These are phyloP conservation scores for Antitrichia curtipendula DNA, from an alignment of 225 moss, liverwort and hornwort genomes.

Conservation along the genomic window DNA sequence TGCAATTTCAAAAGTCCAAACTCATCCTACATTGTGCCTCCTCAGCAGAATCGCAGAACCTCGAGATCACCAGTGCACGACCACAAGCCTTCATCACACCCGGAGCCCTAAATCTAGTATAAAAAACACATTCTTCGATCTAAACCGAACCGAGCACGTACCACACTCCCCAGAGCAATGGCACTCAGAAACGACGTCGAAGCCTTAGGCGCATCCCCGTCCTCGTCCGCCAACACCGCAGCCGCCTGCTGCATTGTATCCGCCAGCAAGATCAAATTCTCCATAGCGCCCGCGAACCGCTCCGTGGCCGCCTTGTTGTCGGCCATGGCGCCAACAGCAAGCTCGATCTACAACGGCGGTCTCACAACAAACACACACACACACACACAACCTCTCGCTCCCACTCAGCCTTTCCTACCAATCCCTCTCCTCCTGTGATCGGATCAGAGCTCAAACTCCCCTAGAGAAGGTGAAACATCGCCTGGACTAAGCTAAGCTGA, in stretches of 20 bases:
- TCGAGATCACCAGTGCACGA: not conserved
- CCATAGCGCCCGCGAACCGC: conserved; percentile 53
- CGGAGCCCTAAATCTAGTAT: conserved; percentile 1
- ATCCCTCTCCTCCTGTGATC: not conserved
- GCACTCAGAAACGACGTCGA: conserved; percentile 58
- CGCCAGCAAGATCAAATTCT: conserved; percentile 80
- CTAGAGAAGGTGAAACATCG: not conserved
- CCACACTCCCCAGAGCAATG: conserved; percentile 69
- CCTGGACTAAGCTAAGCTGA: not conserved
- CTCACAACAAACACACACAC: not conserved
- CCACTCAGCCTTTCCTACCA: not conserved
- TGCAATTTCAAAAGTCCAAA: not conserved
- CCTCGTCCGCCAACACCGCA: conserved; percentile 73
- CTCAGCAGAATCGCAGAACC: not conserved
- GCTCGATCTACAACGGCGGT: not conserved
- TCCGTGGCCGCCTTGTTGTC: conserved; percentile 34
- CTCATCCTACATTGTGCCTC: not conserved
- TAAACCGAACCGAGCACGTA: conserved; percentile 14
- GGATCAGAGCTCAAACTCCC: not conserved
- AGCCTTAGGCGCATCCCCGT: conserved; percentile 41
- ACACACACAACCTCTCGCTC: not conserved
- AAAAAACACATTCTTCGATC: not conserved
- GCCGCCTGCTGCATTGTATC: conserved; percentile 93
- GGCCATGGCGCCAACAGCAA: conserved; percentile 11
- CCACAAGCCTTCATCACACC: not conserved